These are phyloP conservation scores for Jimgerdemannia lactiflua DNA, from an alignment of 192 early-diverging fungal genomes.

Conservation along the genomic window DNA sequence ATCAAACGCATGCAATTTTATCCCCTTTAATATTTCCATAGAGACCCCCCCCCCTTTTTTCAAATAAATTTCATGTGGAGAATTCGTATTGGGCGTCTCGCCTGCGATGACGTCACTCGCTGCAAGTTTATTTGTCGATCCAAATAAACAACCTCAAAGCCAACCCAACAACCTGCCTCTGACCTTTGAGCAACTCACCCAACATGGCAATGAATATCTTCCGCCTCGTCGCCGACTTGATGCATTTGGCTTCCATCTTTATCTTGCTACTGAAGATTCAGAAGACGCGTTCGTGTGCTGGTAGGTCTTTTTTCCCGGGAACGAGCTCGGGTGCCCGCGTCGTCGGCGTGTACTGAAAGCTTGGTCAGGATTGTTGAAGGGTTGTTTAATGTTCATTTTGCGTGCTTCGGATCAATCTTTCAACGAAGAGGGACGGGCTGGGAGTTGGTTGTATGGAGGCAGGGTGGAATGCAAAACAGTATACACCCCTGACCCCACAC, in stretches of 20 bases:
- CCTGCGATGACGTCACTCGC: too few relatives aligned
- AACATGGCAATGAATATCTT: slow-evolving; percentile 82
- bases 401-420: background rate
- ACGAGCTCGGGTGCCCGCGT: background rate
- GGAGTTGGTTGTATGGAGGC: too few relatives aligned
- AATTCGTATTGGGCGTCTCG: background rate
- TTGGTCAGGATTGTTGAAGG: background rate
- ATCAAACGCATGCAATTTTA: background rate
- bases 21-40: background rate
- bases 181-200: too few relatives aligned
- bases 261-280: slow-evolving; percentile 93
- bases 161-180: too few relatives aligned
- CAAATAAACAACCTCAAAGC: too few relatives aligned
- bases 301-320: slow-evolving; percentile 33
- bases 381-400: background rate
- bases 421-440: too few relatives aligned
- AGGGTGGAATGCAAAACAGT: too few relatives aligned
- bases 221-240: slow-evolving; percentile 86
- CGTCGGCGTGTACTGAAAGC: slow-evolving; percentile 5
- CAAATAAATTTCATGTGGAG: background rate
- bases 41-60: background rate
- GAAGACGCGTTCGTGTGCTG: slow-evolving; percentile 84
- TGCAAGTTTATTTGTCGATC: too few relatives aligned
- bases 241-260: slow-evolving; percentile 92
- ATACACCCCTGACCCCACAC: too few relatives aligned